Evolutionary conservation across 176 grass and related monocot genomes (phyloP).

Genomic region (Poa pratensis): DNA sequence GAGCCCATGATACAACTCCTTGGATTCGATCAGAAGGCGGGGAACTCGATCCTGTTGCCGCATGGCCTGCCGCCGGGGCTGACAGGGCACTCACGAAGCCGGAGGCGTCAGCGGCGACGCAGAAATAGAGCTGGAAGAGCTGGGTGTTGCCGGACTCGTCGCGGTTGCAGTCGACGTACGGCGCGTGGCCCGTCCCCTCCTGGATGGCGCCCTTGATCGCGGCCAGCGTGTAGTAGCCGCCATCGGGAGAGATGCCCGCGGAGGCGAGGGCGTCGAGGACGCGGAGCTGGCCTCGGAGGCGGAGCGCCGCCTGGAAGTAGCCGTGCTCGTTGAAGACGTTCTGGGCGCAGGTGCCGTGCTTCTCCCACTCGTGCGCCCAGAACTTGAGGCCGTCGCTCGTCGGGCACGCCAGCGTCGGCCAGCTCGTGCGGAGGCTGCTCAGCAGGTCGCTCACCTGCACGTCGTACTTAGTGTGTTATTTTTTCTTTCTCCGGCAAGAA

Average conservation of each 20-base stretch:
- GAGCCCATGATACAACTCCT: neutral
- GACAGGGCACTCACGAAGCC: slow-evolving; percentile 73
- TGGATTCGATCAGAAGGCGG: slow-evolving; percentile 43
- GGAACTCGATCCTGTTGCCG: slow-evolving; percentile 65
- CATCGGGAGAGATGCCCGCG: slow-evolving; percentile 64
- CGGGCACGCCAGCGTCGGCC: slow-evolving; percentile 92
- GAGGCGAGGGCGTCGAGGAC: slow-evolving; percentile 51
- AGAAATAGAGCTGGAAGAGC: slow-evolving; percentile 93
- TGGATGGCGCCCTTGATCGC: slow-evolving; percentile 58
- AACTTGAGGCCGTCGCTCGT: slow-evolving; percentile 62
- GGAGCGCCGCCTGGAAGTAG: slow-evolving; percentile 77
- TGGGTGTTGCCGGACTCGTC: slow-evolving; percentile 81
- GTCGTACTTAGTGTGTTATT: neutral
- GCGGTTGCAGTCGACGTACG: slow-evolving; percentile 78
- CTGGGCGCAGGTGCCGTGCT: slow-evolving; percentile 87
- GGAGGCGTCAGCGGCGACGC: slow-evolving; percentile 52
- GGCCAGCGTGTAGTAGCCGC: slow-evolving; percentile 54
- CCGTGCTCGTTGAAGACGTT: slow-evolving; percentile 63
- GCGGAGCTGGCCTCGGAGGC: slow-evolving; percentile 52
- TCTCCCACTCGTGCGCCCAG: slow-evolving; percentile 95
- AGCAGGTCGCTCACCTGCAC: slow-evolving; percentile 70
- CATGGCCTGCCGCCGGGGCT: slow-evolving; percentile 50
- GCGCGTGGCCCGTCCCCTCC: slow-evolving; percentile 47
- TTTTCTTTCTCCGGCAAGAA: neutral
- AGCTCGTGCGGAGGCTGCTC: slow-evolving; percentile 47